Conservation (phyloP, 2,329 filamentous ascomycete species). For the Aureobasidium sp. region DNA sequence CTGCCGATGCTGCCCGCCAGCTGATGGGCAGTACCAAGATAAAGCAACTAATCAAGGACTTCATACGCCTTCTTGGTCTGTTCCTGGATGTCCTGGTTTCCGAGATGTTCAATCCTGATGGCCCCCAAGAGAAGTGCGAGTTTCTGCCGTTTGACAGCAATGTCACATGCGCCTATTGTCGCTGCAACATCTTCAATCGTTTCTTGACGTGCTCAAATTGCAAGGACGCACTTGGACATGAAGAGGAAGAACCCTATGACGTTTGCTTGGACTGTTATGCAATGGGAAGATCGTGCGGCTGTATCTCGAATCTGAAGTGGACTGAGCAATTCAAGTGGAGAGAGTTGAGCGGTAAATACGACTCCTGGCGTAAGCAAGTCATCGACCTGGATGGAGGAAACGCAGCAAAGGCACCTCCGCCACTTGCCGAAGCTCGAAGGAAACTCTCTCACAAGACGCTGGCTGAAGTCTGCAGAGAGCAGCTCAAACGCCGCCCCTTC, state of each 20-base stretch:
- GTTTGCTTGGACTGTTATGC: conserved; percentile 97
- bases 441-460: conserved; percentile 67
- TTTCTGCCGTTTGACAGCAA: conserved; percentile 79
- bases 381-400: conserved; percentile 64
- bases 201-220: conserved; percentile 91
- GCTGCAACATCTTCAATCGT: conserved; percentile 93
- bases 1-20: conserved; percentile 24
- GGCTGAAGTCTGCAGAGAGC: conserved; percentile 90
- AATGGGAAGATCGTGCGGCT: conserved; percentile 92
- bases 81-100: conserved; percentile 75
- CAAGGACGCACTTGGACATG: conserved; percentile 56
- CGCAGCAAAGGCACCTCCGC: conserved; percentile 58
- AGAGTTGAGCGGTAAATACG: conserved; percentile 69
- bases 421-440: conserved; percentile 63
- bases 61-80: conserved; percentile 69
- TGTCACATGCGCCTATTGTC: conserved; percentile 91
- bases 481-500: conserved; percentile 72
- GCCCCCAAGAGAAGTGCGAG: conserved; percentile 62
- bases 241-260: conserved; percentile 81
- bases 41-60: conserved; percentile 72
- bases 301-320: conserved; percentile 79
- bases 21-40: conserved; percentile 44
- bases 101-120: conserved; percentile 69
- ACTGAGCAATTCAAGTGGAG: conserved; percentile 89
- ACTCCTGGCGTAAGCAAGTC: conserved; percentile 73